Evolutionary conservation across 441 rosid species (phyloP).

Genomic region (Theobroma grandiflorum): DNA sequence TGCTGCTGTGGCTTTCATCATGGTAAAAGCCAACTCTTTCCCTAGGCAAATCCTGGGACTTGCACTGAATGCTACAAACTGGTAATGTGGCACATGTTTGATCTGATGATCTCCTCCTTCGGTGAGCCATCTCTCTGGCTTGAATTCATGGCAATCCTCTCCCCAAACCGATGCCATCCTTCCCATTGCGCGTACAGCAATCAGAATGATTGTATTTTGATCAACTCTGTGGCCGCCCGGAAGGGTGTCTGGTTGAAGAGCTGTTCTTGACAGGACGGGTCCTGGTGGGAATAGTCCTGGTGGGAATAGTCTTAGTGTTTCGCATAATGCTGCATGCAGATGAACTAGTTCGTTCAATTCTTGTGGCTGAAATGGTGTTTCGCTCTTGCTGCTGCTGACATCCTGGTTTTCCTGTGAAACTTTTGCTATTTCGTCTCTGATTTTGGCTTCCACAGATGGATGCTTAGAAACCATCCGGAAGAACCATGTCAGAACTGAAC

Average conservation of each 20-base stretch:
- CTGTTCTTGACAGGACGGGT: slow-evolving; percentile 24
- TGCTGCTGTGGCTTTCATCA: slow-evolving; percentile 23
- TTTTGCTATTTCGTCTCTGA: slow-evolving; percentile 25
- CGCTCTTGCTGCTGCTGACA: too few species aligned
- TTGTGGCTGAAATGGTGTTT: background rate
- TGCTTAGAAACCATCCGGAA: slow-evolving; percentile 29
- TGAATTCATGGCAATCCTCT: slow-evolving; percentile 40
- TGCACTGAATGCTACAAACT: slow-evolving; percentile 29
- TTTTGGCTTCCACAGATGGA: slow-evolving; percentile 28
- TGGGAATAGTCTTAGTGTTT: slow-evolving; percentile 39
- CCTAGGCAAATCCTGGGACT: slow-evolving; percentile 33
- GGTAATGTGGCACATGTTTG: slow-evolving; percentile 18
- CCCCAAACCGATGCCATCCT: slow-evolving; percentile 39
- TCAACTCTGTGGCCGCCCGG: slow-evolving; percentile 37
- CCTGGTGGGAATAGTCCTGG: slow-evolving; percentile 38
- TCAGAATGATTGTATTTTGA: slow-evolving; percentile 20
- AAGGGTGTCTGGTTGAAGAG: slow-evolving; percentile 25
- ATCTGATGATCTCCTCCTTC: slow-evolving; percentile 15
- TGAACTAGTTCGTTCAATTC: slow-evolving; percentile 33
- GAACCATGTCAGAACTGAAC: slow-evolving; percentile 34
- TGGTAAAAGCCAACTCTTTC: slow-evolving; percentile 22
- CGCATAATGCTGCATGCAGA: slow-evolving; percentile 38
- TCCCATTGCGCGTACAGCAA: slow-evolving; percentile 32
- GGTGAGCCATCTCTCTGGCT: slow-evolving; percentile 39
- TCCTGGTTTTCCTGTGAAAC: background rate